Conservation (phyloP, 495 filamentous ascomycete species). For the Lasiosphaeria miniovina region DNA sequence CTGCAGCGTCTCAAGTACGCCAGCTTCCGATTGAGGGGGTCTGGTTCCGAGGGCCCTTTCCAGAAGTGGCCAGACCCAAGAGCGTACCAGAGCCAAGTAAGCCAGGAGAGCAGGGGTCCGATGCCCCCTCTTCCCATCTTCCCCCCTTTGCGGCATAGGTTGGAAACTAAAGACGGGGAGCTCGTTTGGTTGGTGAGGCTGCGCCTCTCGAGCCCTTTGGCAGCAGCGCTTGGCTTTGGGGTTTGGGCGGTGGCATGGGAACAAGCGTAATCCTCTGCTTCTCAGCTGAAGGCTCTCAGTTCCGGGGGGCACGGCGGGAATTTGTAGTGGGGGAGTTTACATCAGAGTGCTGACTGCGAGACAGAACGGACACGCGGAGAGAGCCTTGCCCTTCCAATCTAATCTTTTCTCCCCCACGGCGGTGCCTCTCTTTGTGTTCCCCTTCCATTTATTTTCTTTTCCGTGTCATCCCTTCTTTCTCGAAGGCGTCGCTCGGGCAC, state of each 20-base stretch:
- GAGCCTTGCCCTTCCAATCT: background rate
- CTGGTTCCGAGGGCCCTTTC: no score
- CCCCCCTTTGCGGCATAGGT: slow-evolving; percentile 7
- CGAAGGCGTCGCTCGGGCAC: no score
- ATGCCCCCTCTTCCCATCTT: background rate
- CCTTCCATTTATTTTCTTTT: no score
- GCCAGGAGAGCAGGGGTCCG: background rate
- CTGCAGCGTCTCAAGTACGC: no score
- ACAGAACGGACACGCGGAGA: background rate
- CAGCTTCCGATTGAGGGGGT: no score
- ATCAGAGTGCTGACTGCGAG: slow-evolving; percentile 1
- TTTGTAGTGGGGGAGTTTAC: background rate
- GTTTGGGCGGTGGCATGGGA: slow-evolving; percentile 2
- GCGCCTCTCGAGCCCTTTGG: slow-evolving; percentile 20
- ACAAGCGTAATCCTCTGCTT: slow-evolving; percentile 14
- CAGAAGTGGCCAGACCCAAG: no score
- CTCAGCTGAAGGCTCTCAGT: background rate
- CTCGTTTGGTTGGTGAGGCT: slow-evolving; percentile 20
- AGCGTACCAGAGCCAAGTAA: no score
- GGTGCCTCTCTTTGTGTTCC: no score
- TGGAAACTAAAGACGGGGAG: background rate
- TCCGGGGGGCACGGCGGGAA: background rate
- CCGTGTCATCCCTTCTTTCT: no score
- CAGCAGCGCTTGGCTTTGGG: slow-evolving; percentile 1
- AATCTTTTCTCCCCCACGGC: no score